These are phyloP conservation scores for Ceratocystis colombiana DNA, from an alignment of 2,329 filamentous ascomycete species.

Conservation along the genomic window DNA sequence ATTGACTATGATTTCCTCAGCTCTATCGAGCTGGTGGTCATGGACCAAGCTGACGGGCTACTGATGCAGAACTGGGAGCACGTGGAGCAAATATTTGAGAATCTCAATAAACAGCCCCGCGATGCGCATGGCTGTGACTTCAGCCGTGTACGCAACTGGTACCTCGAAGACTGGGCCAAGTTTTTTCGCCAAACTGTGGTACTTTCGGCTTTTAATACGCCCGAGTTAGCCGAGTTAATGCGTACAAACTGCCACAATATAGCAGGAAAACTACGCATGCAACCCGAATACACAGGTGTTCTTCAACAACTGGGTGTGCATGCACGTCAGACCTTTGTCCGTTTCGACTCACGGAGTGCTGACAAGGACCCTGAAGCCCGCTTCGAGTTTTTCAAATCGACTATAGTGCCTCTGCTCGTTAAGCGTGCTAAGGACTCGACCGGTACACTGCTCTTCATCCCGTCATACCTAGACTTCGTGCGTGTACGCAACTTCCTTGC, in stretches of 20 bases:
- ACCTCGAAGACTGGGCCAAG: constrained; percentile 75
- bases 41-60: constrained; percentile 86
- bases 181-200: constrained; percentile 79
- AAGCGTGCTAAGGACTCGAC: constrained; percentile 53
- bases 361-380: constrained; percentile 72
- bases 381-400: constrained; percentile 82
- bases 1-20: constrained; percentile 83
- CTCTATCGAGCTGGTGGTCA: constrained; percentile 79
- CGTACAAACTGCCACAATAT: constrained; percentile 69
- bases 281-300: constrained; percentile 53
- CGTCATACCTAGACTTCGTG: constrained; percentile 90
- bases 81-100: constrained; percentile 79
- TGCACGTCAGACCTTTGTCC: constrained; percentile 78
- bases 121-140: constrained; percentile 91
- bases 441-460: constrained; percentile 80
- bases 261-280: constrained; percentile 66
- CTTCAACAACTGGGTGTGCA: constrained; percentile 64
- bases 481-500: constrained; percentile 87
- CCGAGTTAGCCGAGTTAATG: constrained; percentile 73
- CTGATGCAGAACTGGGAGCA: constrained; percentile 99
- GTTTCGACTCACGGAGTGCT: constrained; percentile 54
- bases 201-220: constrained; percentile 72
- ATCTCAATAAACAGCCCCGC: constrained; percentile 82
- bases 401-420: constrained; percentile 64
- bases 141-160: constrained; percentile 79